These are phyloP conservation scores for Clitopilus passeckerianus DNA, from an alignment of 768 basidiomycete species.

Conservation along the genomic window DNA sequence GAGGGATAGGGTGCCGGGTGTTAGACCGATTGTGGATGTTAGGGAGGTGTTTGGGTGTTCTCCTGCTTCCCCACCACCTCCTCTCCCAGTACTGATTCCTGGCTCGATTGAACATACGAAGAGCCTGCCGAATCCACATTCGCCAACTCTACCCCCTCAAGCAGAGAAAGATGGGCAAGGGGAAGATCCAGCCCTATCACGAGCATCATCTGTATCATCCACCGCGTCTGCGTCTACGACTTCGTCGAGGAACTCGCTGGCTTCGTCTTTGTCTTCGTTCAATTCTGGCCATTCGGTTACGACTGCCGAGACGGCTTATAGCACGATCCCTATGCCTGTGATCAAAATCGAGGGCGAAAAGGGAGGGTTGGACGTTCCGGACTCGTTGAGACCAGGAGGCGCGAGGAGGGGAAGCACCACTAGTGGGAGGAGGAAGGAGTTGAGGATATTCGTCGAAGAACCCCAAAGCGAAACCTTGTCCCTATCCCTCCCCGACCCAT, in stretches of 20 bases:
- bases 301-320: not conserved
- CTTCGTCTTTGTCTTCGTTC: not conserved
- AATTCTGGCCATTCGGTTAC: not conserved
- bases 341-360: no score
- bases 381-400: not conserved
- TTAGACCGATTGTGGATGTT: not conserved
- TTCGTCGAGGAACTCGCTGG: not conserved
- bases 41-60: not conserved
- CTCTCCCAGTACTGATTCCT: no score
- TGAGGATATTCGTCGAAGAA: not conserved
- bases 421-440: not conserved
- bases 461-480: not conserved
- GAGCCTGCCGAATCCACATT: not conserved
- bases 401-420: not conserved
- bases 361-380: not conserved
- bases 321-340: not conserved
- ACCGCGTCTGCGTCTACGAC: not conserved
- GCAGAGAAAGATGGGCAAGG: not conserved
- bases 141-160: not conserved
- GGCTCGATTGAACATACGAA: not conserved
- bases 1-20: not conserved
- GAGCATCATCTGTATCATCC: slow-evolving; percentile 10
- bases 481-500: no score
- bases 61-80: no score
- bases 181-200: slow-evolving; percentile 4